Percentiles rank a stretch among this genome's conserved stretches.
phyloP scores from a whole-genome alignment of 768 basidiomycete genomes.

The Agaricus bisporus region DNA sequence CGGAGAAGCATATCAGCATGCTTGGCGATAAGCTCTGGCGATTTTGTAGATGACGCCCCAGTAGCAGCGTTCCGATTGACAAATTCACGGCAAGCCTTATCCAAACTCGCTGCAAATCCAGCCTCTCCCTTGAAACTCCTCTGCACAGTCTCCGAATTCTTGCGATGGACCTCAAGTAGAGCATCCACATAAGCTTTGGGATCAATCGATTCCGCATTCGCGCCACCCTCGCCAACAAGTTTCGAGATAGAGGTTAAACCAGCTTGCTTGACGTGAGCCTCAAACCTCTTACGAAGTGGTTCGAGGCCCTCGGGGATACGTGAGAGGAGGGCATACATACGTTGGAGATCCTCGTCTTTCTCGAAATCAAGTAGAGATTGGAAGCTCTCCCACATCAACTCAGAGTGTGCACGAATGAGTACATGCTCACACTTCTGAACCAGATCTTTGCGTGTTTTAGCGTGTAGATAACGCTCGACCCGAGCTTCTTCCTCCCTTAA shows the following conservation, averaged over 20 bases:
- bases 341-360: conserved; percentile 91
- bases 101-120: conserved; percentile 91
- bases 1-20: conserved; percentile 88
- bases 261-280: conserved; percentile 91
- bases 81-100: conserved; percentile 96
- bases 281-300: conserved; percentile 89
- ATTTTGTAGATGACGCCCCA: conserved; percentile 81
- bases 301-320: conserved; percentile 92
- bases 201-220: conserved; percentile 67
- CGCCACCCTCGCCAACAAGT: conserved; percentile 57
- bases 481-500: conserved; percentile 94
- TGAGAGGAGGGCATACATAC: conserved; percentile 94
- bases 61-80: conserved; percentile 94
- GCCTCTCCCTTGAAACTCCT: conserved; percentile 93
- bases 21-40: conserved; percentile 91
- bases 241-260: conserved; percentile 83
- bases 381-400: conserved; percentile 95
- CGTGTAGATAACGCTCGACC: conserved; percentile 92
- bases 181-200: conserved; percentile 97
- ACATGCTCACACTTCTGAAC: conserved; percentile 88
- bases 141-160: conserved; percentile 89
- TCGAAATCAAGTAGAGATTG: conserved; percentile 89
- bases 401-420: conserved; percentile 85
- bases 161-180: conserved; percentile 85
- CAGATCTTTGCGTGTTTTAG: conserved; percentile 81